Evolutionary conservation across 176 grass and related monocot species (phyloP).

Genomic region (Rhynchospora tenuis): DNA sequence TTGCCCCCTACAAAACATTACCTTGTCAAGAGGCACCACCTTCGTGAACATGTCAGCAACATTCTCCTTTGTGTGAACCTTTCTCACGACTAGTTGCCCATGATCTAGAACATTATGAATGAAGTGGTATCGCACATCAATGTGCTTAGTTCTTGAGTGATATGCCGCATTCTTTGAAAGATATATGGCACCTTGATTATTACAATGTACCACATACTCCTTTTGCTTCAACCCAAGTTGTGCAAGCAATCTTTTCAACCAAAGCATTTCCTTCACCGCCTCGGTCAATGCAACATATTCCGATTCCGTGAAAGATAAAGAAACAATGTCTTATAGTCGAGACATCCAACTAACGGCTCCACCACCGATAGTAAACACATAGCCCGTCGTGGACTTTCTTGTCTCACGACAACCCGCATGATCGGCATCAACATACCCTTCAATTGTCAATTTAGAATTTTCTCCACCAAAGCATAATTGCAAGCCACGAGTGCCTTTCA

Average conservation of each 20-base stretch:
- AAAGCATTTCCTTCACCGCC: background rate
- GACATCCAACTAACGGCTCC: slow-evolving; percentile 9
- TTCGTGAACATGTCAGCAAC: too few relatives aligned
- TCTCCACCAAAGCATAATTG: background rate
- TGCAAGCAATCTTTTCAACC: background rate
- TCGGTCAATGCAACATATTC: background rate
- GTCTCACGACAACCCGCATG: background rate
- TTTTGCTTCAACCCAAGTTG: background rate
- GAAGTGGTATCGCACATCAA: background rate
- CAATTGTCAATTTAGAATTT: background rate
- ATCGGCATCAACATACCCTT: background rate
- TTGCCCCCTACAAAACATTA: too few relatives aligned
- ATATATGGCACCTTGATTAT: background rate
- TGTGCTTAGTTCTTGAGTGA: background rate
- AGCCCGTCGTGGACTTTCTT: background rate
- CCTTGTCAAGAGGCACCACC: too few relatives aligned
- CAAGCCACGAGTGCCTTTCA: background rate
- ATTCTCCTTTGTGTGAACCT: too few relatives aligned
- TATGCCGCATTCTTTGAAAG: background rate
- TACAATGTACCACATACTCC: background rate
- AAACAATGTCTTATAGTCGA: background rate
- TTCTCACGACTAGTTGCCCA: too few relatives aligned
- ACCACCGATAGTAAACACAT: background rate
- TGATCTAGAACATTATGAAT: background rate
- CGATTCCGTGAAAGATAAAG: background rate